These are phyloP conservation scores for Castanopsis chinensis DNA, from an alignment of 306 rosid genomes.

Conservation along the genomic window DNA sequence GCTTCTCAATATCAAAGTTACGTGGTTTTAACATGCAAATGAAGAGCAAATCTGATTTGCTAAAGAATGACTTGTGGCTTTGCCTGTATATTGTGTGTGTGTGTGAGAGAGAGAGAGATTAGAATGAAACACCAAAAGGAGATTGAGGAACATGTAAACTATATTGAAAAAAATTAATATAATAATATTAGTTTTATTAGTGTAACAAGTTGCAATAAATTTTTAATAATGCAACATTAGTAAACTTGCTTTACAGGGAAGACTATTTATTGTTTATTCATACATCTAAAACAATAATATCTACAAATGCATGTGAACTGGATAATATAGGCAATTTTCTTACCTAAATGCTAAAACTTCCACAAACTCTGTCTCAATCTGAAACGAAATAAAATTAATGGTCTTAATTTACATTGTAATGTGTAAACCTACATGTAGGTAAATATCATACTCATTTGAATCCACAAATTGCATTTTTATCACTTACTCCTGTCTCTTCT, in stretches of 20 bases:
- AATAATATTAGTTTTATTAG: background rate
- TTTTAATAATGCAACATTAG: background rate
- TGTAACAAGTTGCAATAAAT: background rate
- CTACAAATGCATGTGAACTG: background rate
- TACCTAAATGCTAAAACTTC: slow-evolving; percentile 84
- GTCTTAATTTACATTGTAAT: slow-evolving; percentile 2
- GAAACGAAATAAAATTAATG: slow-evolving; percentile 25
- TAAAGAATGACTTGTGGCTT: slow-evolving; percentile 60
- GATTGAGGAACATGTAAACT: slow-evolving; percentile 1
- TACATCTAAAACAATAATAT: background rate
- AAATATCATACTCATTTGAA: background rate
- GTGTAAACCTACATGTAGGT: background rate
- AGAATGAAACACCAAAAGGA: background rate
- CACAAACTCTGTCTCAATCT: slow-evolving; percentile 75
- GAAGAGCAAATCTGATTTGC: slow-evolving; percentile 69
- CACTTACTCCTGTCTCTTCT: slow-evolving; percentile 91
- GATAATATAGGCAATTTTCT: slow-evolving; percentile 8
- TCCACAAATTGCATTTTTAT: background rate
- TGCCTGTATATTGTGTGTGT: slow-evolving; percentile 45
- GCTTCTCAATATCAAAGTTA: slow-evolving; percentile 57
- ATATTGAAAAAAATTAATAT: background rate
- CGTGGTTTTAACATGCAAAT: slow-evolving; percentile 65
- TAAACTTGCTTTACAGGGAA: background rate
- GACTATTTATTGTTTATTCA: background rate
- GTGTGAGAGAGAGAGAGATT: background rate